phyloP scores from a whole-genome alignment of 805 yeast genomes.

The Vanderwaltozyma yarrowii region DNA sequence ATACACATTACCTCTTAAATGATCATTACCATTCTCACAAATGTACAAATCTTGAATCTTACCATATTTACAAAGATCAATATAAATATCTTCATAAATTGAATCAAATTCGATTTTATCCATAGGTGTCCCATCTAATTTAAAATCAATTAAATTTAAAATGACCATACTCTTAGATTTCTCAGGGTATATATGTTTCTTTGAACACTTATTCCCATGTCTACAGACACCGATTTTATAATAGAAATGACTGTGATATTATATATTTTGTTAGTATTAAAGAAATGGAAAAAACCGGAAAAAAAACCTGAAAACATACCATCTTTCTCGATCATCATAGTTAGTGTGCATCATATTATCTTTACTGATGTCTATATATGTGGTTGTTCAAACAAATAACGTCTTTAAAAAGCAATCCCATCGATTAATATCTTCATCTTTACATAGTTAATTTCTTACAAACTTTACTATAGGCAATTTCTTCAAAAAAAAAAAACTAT shows the following conservation, averaged over 20 bases:
- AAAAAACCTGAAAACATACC: background rate
- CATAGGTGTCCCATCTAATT: slow-evolving; percentile 34
- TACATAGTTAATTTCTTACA: too few species aligned
- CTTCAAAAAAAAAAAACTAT: too few species aligned
- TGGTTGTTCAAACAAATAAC: too few species aligned
- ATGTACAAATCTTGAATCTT: slow-evolving; percentile 54
- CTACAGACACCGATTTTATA: slow-evolving; percentile 85
- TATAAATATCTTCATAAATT: slow-evolving; percentile 62
- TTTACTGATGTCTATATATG: too few species aligned
- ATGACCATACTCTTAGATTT: slow-evolving; percentile 51
- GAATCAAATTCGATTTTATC: slow-evolving; percentile 38
- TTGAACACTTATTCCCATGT: slow-evolving; percentile 80
- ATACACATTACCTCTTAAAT: slow-evolving; percentile 79
- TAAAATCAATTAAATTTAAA: slow-evolving; percentile 45
- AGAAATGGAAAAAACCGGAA: background rate
- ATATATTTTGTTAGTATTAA: background rate
- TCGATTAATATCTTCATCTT: too few species aligned
- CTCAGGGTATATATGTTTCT: slow-evolving; percentile 59
- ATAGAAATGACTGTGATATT: slow-evolving; percentile 37
- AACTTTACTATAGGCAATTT: too few species aligned
- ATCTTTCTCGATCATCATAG: background rate
- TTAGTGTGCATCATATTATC: background rate
- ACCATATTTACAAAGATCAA: slow-evolving; percentile 44
- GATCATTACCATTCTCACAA: slow-evolving; percentile 75
- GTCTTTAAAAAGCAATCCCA: too few species aligned